These are phyloP conservation scores for Phylloporus sp. DNA, from an alignment of 768 basidiomycete genomes.

Conservation along the genomic window DNA sequence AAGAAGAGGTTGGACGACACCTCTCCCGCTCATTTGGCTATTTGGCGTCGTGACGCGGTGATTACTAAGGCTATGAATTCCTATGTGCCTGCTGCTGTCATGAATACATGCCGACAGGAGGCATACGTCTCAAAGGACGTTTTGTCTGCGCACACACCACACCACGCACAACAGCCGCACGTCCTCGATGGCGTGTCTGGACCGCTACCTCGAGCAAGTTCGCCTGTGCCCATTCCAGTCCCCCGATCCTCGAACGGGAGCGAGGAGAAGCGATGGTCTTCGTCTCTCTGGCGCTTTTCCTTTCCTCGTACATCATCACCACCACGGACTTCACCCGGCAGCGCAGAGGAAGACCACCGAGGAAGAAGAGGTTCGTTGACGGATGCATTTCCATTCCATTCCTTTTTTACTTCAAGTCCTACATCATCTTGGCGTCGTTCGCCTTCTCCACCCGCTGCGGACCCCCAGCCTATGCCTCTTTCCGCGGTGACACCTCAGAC, in stretches of 20 bases:
- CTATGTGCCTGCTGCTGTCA: conserved; percentile 23
- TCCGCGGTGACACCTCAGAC: conserved; percentile 23
- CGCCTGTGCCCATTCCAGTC: conserved; percentile 28
- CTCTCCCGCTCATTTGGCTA: conserved; percentile 27
- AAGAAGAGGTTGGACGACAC: conserved; percentile 30
- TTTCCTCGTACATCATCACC: conserved; percentile 30
- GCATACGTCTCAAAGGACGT: conserved; percentile 7
- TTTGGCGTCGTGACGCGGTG: conserved; percentile 31
- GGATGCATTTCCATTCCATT: conserved; percentile 45
- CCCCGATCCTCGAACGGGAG: conserved; percentile 28
- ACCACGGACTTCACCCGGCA: conserved; percentile 21
- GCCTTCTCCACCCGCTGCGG: conserved; percentile 39
- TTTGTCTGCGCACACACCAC: conserved; percentile 11
- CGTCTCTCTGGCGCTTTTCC: conserved; percentile 33
- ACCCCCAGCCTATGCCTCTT: conserved; percentile 26
- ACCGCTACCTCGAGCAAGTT: conserved; percentile 21
- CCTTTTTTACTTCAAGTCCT: conserved; percentile 30
- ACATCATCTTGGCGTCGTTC: conserved; percentile 33
- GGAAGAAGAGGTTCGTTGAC: conserved; percentile 29
- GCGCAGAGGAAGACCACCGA: conserved; percentile 23
- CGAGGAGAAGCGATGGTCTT: conserved; percentile 32
- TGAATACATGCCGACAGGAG: conserved; percentile 27
- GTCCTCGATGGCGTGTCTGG: conserved; percentile 6
- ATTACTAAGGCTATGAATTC: conserved; percentile 23
- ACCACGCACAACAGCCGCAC: conserved; percentile 11